phyloP scores from a whole-genome alignment of 768 basidiomycete genomes.

The Russula sp. region DNA sequence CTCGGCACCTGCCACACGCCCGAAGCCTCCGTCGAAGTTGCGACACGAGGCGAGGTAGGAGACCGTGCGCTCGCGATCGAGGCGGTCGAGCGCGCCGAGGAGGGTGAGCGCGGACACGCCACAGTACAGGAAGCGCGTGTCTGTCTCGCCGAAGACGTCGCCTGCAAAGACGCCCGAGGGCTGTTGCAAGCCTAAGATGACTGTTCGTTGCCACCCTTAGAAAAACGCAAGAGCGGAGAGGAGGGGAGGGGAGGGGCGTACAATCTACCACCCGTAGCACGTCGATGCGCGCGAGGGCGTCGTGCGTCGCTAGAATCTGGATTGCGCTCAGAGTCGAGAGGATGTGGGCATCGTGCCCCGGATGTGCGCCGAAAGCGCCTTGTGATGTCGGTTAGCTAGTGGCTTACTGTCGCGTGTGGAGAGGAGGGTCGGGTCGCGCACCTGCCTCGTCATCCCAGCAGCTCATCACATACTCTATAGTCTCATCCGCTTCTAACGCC shows the following conservation, averaged over 20 bases:
- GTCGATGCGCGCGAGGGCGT: constrained; percentile 51
- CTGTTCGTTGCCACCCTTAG: constrained; percentile 35
- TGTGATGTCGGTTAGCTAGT: background rate
- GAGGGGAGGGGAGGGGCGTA: background rate
- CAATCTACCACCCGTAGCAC: too few species aligned
- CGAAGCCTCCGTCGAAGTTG: too few species aligned
- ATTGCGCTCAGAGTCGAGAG: too few species aligned
- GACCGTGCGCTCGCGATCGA: too few species aligned
- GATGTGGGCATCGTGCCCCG: constrained; percentile 47
- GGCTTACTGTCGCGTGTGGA: too few species aligned
- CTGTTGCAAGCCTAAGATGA: constrained; percentile 78
- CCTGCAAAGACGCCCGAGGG: constrained; percentile 68
- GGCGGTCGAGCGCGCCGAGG: too few species aligned
- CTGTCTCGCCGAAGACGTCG: too few species aligned
- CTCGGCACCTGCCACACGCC: too few species aligned
- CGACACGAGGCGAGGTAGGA: too few species aligned
- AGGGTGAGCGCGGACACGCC: too few species aligned
- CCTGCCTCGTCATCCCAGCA: constrained; percentile 54
- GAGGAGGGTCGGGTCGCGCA: constrained; percentile 25
- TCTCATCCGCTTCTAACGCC: constrained; percentile 75
- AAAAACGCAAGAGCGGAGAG: background rate
- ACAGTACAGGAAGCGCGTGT: too few species aligned
- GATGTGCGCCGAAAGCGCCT: constrained; percentile 93
- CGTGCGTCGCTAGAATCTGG: constrained; percentile 84
- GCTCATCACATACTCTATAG: constrained; percentile 66